These are phyloP conservation scores for Lagenidium sp. DNA, from an alignment of 352 stramenopile species.

Conservation along the genomic window DNA sequence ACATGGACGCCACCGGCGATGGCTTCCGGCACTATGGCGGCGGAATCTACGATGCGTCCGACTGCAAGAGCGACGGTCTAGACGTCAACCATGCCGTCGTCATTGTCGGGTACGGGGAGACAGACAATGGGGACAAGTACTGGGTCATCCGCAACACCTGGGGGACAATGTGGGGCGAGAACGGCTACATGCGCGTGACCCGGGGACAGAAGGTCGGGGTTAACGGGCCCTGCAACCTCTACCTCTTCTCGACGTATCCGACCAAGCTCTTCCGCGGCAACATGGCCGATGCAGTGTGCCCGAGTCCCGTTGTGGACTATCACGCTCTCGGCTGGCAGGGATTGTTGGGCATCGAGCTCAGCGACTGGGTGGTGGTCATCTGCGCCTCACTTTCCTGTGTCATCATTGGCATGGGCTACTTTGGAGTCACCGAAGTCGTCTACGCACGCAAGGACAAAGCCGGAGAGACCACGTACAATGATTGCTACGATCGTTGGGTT, in stretches of 20 bases:
- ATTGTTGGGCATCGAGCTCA: slow-evolving; percentile 26
- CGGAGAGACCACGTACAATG: slow-evolving; percentile 33
- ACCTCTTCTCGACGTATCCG: slow-evolving; percentile 64
- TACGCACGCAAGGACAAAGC: slow-evolving; percentile 31
- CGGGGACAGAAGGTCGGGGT: slow-evolving; percentile 18
- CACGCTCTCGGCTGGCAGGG: slow-evolving; percentile 24
- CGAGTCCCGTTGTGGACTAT: slow-evolving; percentile 17
- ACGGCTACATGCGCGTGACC: slow-evolving; percentile 72
- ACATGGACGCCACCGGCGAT: slow-evolving; percentile 56
- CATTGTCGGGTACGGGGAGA: slow-evolving; percentile 78
- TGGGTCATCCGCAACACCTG: slow-evolving; percentile 89
- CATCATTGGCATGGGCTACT: slow-evolving; percentile 26
- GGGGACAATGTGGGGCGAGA: slow-evolving; percentile 84
- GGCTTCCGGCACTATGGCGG: slow-evolving; percentile 82
- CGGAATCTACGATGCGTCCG: slow-evolving; percentile 78
- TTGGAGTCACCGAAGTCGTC: slow-evolving; percentile 29
- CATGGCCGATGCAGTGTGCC: slow-evolving; percentile 22
- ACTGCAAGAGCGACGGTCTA: slow-evolving; percentile 64
- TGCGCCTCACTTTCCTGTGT: slow-evolving; percentile 24
- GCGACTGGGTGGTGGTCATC: slow-evolving; percentile 33
- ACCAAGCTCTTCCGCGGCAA: slow-evolving; percentile 27
- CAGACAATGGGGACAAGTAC: slow-evolving; percentile 57
- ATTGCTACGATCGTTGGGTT: slow-evolving; percentile 54
- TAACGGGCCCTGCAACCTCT: slow-evolving; percentile 66
- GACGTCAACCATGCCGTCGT: slow-evolving; percentile 86